Base-by-base conservation (phyloP, 179 eudicot genomes). In the Heliamphora pulchella region DNA sequence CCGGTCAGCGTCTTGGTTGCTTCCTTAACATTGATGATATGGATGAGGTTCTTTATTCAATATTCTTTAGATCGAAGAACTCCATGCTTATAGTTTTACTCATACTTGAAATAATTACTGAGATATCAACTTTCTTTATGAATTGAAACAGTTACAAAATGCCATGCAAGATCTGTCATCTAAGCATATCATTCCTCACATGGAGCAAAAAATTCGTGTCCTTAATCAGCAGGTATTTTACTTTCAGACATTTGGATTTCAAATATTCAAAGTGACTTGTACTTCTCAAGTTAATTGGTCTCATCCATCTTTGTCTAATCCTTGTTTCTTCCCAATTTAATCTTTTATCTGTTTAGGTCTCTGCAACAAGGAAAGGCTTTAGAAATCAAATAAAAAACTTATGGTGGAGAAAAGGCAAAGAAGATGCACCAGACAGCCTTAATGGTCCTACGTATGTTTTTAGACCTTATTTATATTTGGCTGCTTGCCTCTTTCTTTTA, bases 371-470 rank as follows among this genome's bases (percentile, higher is more conserved):
- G 87, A 94, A 87, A 88, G 99, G 99, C 75, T 96, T 96, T 83
- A 91, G 96, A 88, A 96, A 96, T 88, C 99, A 96, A 80, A 94
- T 96, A 83, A 96, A 96, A 84, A 96, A 96, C 84, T 86, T 96
- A 81, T 96, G 98, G 99, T 96, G 99, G 99, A 92, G 99, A 83
- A 96, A 94, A 80, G 99, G 98, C 79, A 96, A 90, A 88, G 99
- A 96, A 20, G 99, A 94, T 83, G 72, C 81, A 74, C 91, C 92
- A 82, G 97, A 94, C 77, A 85, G 86, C 77, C 87, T 86, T 54
- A 86, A 77, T 84, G 97, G 94, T 78, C 87, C 93, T 78, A 88
- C 71, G 99, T 96, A 90, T 84, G 94, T 79, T 77, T 67, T 69
- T 72, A 44, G 78, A 41, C 43, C 13, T 71, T 73, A 39, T 82